phyloP scores from a whole-genome alignment of 2,329 filamentous ascomycete genomes.

The Aspergillus sp. region DNA sequence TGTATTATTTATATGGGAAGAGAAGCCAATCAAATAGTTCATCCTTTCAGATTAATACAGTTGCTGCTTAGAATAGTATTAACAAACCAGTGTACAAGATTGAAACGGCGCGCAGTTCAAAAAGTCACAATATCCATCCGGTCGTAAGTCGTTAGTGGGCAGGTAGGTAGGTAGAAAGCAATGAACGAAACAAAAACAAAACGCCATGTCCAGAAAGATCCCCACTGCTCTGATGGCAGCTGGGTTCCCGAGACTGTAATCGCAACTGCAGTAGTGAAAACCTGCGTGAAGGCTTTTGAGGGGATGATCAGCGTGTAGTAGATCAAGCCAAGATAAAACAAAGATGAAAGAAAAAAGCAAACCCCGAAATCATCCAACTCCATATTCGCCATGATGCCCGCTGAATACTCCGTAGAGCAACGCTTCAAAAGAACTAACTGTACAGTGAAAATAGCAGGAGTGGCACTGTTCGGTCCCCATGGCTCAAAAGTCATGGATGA shows the following conservation, averaged over 20 bases:
- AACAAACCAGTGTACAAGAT: conserved; percentile 31
- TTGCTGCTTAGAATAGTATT: conserved; percentile 22
- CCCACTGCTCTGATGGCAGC: background rate
- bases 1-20: no score
- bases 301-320: background rate
- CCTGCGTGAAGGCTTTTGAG: background rate
- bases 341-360: conserved; percentile 17
- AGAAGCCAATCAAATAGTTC: conserved; percentile 12
- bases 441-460: conserved; percentile 29
- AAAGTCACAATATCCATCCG: conserved; percentile 18
- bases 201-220: background rate
- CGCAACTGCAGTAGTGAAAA: conserved; percentile 3
- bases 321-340: conserved; percentile 11
- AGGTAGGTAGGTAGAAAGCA: conserved; percentile 9
- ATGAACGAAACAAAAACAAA: conserved; percentile 9
- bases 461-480: conserved; percentile 20
- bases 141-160: conserved; percentile 15
- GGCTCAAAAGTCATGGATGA: background rate
- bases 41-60: conserved; percentile 34
- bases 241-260: background rate
- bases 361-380: conserved; percentile 22
- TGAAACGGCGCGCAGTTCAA: background rate
- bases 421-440: conserved; percentile 19
- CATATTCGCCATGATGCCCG: conserved; percentile 25
- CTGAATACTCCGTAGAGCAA: conserved; percentile 13